These are phyloP conservation scores for Plasmodium knowlesi DNA, from an alignment of 169 alveolate species.

Conservation along the genomic window DNA sequence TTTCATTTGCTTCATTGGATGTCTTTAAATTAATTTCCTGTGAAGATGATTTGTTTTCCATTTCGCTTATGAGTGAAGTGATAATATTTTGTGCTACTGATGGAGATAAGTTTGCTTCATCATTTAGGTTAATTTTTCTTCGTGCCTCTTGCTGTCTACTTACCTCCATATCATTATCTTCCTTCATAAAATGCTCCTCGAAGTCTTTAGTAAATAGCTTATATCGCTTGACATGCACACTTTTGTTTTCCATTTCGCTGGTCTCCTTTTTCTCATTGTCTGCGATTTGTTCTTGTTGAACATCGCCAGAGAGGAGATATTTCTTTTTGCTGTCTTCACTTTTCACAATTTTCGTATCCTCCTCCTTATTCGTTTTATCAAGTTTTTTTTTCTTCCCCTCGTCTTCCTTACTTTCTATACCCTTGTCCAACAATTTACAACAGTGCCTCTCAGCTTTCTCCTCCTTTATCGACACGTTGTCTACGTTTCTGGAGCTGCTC, in stretches of 20 bases:
- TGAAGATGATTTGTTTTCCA: constrained; percentile 29
- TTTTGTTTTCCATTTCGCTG: constrained; percentile 18
- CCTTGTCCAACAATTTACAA: constrained; percentile 27
- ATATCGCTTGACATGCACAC: constrained; percentile 26
- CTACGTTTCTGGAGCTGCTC: not conserved
- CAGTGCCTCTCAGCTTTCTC: constrained; percentile 10
- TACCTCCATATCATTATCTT: constrained; percentile 37
- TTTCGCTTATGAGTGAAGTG: constrained; percentile 40
- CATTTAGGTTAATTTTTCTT: constrained; percentile 5
- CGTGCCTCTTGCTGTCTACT: constrained; percentile 25
- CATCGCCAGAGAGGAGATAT: not conserved
- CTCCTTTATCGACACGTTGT: constrained; percentile 7
- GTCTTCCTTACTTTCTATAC: constrained; percentile 1
- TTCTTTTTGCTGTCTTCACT: not conserved
- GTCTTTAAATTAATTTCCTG: not conserved
- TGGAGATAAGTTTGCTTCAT: not conserved
- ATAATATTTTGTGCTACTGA: constrained; percentile 45
- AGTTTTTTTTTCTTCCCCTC: not conserved
- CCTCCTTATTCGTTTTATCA: not conserved
- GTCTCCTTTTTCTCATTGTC: constrained; percentile 17
- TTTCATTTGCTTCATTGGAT: constrained; percentile 5
- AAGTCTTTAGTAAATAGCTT: constrained; percentile 75
- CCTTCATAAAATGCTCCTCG: constrained; percentile 67
- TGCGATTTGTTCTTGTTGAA: not conserved
- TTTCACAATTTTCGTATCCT: not conserved